Evolutionary conservation across 805 yeast species (phyloP).

Genomic region (Maudiozyma saulgeensis): DNA sequence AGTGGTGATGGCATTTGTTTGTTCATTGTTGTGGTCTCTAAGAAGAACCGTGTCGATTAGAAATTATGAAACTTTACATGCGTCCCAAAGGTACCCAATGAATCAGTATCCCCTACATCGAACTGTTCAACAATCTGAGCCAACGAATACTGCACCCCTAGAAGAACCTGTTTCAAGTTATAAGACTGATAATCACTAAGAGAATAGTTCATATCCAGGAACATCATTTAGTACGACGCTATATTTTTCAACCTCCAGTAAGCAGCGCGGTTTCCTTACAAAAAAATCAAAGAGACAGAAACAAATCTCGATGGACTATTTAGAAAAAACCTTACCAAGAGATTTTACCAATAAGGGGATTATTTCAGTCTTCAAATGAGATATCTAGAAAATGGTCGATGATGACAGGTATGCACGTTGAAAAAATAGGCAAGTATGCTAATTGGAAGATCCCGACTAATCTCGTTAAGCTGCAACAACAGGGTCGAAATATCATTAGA

Average conservation of each 20-base stretch:
- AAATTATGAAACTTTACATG: slow-evolving; percentile 12
- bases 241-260: not conserved
- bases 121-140: no score
- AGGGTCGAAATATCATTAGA: not conserved
- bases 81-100: slow-evolving; percentile 9
- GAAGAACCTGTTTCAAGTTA: not conserved
- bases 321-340: no score
- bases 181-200: not conserved
- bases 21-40: slow-evolving; percentile 60
- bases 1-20: slow-evolving; percentile 50
- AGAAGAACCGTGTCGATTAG: slow-evolving; percentile 48
- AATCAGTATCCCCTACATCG: not conserved
- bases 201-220: no score
- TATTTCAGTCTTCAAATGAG: no score
- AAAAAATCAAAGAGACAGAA: no score
- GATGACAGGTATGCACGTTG: no score
- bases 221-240: not conserved
- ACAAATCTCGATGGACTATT: no score
- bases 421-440: not conserved
- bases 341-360: no score
- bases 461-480: not conserved
- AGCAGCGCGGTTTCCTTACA: no score
- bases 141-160: not conserved
- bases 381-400: no score
- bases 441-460: slow-evolving; percentile 1